These are phyloP conservation scores for Capsella bursapastoris DNA, from an alignment of 345 rosid species.

Conservation along the genomic window DNA sequence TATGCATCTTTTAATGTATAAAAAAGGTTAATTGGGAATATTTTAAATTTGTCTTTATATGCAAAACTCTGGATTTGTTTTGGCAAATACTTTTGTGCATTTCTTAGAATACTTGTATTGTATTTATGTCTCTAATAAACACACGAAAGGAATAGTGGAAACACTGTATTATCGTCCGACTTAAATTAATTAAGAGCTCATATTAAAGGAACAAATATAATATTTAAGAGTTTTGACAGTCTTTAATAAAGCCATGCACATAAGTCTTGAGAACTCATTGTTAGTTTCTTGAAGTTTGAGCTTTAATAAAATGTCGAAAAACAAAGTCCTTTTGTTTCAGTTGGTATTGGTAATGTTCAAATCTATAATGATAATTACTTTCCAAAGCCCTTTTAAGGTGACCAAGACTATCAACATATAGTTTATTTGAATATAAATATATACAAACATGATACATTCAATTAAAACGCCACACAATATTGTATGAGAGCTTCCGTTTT, in stretches of 20 bases:
- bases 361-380: neutral
- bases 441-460: conserved; percentile 1
- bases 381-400: conserved; percentile 17
- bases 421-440: conserved; percentile 5
- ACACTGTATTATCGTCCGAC: neutral
- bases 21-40: conserved; percentile 6
- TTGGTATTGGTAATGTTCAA: no score
- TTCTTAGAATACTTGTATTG: neutral
- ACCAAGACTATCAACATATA: neutral
- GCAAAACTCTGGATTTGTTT: neutral
- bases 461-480: conserved; percentile 27
- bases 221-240: no score
- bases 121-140: no score
- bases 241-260: no score
- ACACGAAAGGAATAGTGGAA: no score
- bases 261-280: no score
- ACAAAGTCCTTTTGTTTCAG: no score
- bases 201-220: no score
- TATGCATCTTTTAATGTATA: conserved; percentile 13
- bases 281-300: no score
- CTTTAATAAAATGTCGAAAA: no score
- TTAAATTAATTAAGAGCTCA: neutral
- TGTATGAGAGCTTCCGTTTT: conserved; percentile 23
- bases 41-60: neutral
- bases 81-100: neutral